Evolutionary conservation across 148 eudicot species (phyloP), one percentile per base, ranked within the genome.

Genomic region (Dysphania ambrosioides): DNA sequence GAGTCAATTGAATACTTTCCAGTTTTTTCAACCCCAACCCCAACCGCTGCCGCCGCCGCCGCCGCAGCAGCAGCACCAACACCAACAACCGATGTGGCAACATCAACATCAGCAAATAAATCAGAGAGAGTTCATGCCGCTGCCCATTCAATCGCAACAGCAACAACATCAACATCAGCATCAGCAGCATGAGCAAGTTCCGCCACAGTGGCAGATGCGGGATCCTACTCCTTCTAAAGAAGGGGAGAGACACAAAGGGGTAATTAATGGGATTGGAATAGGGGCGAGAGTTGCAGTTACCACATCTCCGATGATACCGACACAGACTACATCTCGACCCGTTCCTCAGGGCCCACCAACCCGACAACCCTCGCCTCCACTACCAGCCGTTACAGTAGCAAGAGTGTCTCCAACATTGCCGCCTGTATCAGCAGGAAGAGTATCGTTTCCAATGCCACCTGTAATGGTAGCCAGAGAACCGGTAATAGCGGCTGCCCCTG

Each of bases 11-110:
- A 81, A 69, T 42, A 81, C 84, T 11, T 84, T 75, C 31, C 82
- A 84, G 72, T 84, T 84, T 58, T 81, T 84, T 44, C 84, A 81
- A 30, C 72, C 53, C 29, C 81, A 76, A 51, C 72, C 76, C 29
- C 83, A 58, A 57, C 36, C 53, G 26, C 49, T 69, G 23, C 78
- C 23, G 32, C 70, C 30, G 27, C 65, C 66, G 0, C 68, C 31
- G 2, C 72, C 26, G 30, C 68, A 42, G 19, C 59, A 55, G 23
- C 79, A 71, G 4, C 84, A 56, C n/a, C 81, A 8, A 21, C 79
- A 61, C 56, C 76, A 66, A 5, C 80, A 77, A 31, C 65, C n/a
- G 32, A 64, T 44, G 53, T 18, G 55, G 60, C 80, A 61, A 13
- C 69, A 40, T 8, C 72, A 74, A 13, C 77, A 72, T 16, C 82